Conservation (phyloP, 305 asterid species). For the Solanum hybrid region DNA sequence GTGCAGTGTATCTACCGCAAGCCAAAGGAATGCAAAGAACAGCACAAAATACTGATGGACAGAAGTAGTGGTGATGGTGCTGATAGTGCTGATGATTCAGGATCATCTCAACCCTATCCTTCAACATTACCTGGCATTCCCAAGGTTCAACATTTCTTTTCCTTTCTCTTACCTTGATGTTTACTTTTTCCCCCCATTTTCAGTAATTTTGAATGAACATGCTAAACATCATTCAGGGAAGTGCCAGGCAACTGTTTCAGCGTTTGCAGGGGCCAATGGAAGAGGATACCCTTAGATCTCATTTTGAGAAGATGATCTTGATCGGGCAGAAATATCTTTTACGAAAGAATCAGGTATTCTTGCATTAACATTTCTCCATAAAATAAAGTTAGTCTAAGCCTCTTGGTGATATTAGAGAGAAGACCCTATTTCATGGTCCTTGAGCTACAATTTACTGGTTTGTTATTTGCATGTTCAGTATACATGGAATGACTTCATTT, state of each 20-base stretch:
- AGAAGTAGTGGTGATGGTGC: conserved; percentile 65
- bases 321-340: conserved; percentile 53
- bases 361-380: not conserved
- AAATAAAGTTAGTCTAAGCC: not conserved
- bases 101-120: conserved; percentile 77
- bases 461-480: not conserved
- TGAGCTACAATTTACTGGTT: not conserved
- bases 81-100: conserved; percentile 91
- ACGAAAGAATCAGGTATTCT: conserved; percentile 53
- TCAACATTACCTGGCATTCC: conserved; percentile 95
- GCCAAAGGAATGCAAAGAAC: conserved; percentile 87
- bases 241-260: conserved; percentile 90
- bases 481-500: not conserved
- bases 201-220: not conserved
- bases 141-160: conserved; percentile 37
- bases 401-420: not conserved
- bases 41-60: conserved; percentile 58
- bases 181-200: not conserved
- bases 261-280: conserved; percentile 89
- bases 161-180: conserved; percentile 1
- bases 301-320: conserved; percentile 75
- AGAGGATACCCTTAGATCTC: conserved; percentile 81
- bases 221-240: conserved; percentile 48
- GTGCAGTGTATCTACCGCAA: conserved; percentile 65
- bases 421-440: not conserved